These are phyloP conservation scores for Zoysia matrella DNA, from an alignment of 202 grass and related monocot species.

Conservation along the genomic window DNA sequence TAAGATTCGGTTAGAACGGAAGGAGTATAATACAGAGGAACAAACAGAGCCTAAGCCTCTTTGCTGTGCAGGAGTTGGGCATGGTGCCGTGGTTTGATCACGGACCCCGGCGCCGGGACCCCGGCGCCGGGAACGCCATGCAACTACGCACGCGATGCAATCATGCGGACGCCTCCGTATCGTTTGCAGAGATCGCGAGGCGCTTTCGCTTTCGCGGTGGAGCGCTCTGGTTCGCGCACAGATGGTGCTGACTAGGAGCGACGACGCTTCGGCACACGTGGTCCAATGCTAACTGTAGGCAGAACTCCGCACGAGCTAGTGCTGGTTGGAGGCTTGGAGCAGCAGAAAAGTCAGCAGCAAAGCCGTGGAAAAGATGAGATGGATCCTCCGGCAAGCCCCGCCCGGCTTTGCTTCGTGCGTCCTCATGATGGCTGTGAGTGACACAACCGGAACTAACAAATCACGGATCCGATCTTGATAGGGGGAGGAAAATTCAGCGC, in stretches of 20 bases:
- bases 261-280: conserved; percentile 34
- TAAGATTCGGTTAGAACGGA: too few relatives aligned
- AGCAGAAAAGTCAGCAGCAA: conserved; percentile 54
- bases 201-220: conserved; percentile 23
- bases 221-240: conserved; percentile 22
- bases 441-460: conserved; percentile 50
- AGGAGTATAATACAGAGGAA: too few relatives aligned
- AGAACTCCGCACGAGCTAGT: conserved; percentile 37
- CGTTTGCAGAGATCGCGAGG: conserved; percentile 22
- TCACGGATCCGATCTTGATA: conserved; percentile 55
- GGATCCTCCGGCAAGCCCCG: conserved; percentile 16
- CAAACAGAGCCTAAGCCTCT: not conserved
- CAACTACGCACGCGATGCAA: not conserved
- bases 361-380: not conserved
- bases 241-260: conserved; percentile 46
- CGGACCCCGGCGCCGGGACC: too few relatives aligned
- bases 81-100: not conserved
- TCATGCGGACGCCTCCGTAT: not conserved
- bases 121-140: not conserved
- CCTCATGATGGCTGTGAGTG: conserved; percentile 44
- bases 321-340: conserved; percentile 27
- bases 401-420: conserved; percentile 1
- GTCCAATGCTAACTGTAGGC: conserved; percentile 59
- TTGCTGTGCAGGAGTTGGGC: not conserved
- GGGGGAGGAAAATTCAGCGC: not conserved